Conservation (phyloP, 768 basidiomycete species). For the Xerocomellus intermedius region DNA sequence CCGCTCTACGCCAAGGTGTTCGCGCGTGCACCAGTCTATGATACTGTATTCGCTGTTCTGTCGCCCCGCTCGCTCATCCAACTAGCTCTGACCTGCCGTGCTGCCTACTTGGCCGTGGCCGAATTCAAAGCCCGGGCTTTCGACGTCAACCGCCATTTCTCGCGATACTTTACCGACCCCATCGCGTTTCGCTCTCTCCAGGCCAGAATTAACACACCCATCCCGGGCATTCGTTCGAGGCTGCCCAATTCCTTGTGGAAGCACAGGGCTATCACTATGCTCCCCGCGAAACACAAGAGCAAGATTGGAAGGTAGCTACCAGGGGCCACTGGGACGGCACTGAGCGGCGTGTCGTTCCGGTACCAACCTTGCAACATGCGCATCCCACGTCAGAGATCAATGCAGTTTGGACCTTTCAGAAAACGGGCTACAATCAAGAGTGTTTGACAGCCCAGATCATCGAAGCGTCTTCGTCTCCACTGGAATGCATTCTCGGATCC, state of each 20-base stretch:
- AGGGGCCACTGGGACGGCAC: conserved; percentile 20
- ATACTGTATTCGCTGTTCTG: conserved; percentile 19
- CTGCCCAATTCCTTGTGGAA: conserved; percentile 36
- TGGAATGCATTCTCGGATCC: conserved; percentile 40
- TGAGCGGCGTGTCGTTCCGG: background rate
- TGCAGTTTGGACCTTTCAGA: conserved; percentile 28
- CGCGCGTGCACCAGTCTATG: conserved; percentile 21
- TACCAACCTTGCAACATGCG: rapidly evolving
- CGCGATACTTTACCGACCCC: conserved; percentile 36
- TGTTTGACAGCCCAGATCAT: conserved; percentile 42
- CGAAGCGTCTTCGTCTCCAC: conserved; percentile 17
- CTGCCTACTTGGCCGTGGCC: conserved; percentile 10
- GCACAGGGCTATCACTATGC: conserved; percentile 31
- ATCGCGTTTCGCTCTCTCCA: conserved; percentile 46
- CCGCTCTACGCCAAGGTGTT: conserved; percentile 4
- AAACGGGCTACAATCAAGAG: background rate
- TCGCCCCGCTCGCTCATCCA: conserved; percentile 26
- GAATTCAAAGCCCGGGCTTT: conserved; percentile 29
- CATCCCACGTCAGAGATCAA: conserved; percentile 8
- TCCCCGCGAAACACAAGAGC: conserved; percentile 22
- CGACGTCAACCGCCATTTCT: conserved; percentile 38
- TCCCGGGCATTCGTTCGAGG: conserved; percentile 27
- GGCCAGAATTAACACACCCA: conserved; percentile 39
- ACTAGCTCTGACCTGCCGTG: conserved; percentile 23
- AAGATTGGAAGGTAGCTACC: conserved; percentile 13